phyloP scores from a whole-genome alignment of 371 early-diverging fungal genomes.

The Mucor mucedo region DNA sequence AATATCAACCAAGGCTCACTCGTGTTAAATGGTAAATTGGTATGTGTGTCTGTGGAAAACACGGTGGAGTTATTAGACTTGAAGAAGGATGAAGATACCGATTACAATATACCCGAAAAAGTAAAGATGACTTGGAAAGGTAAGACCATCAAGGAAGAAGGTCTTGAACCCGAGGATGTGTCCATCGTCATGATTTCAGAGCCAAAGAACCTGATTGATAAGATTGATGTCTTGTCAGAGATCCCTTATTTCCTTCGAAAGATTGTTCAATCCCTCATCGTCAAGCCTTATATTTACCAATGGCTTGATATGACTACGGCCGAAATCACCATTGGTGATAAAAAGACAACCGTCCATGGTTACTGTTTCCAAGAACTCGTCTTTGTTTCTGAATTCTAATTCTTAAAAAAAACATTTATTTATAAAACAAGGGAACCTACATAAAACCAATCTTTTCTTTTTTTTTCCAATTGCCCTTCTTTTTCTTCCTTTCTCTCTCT shows the following conservation, averaged over 20 bases:
- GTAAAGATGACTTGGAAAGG: slow-evolving; percentile 78
- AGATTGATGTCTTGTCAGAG: slow-evolving; percentile 87
- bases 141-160: slow-evolving; percentile 63
- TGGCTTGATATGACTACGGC: slow-evolving; percentile 76
- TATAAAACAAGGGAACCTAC: slow-evolving; percentile 1
- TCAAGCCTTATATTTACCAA: slow-evolving; percentile 93
- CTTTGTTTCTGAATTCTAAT: slow-evolving; percentile 57
- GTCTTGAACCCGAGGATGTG: slow-evolving; percentile 63
- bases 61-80: slow-evolving; percentile 56
- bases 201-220: slow-evolving; percentile 67
- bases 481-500: not conserved
- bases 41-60: slow-evolving; percentile 81
- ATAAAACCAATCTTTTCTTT: too few species aligned
- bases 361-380: slow-evolving; percentile 73
- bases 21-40: slow-evolving; percentile 67
- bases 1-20: slow-evolving; percentile 80
- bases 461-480: not conserved
- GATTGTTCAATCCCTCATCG: slow-evolving; percentile 89
- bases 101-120: slow-evolving; percentile 80
- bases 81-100: slow-evolving; percentile 70
- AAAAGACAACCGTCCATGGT: slow-evolving; percentile 62
- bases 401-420: not conserved
- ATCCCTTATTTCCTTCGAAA: slow-evolving; percentile 89
- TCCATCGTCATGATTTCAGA: slow-evolving; percentile 66
- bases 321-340: slow-evolving; percentile 70